A percentile compares a stretch with the other conserved stretches of the same genome.
phyloP scores from a whole-genome alignment of 2,329 filamentous ascomycete genomes.

The Mycosphaerelloides madeirae region DNA sequence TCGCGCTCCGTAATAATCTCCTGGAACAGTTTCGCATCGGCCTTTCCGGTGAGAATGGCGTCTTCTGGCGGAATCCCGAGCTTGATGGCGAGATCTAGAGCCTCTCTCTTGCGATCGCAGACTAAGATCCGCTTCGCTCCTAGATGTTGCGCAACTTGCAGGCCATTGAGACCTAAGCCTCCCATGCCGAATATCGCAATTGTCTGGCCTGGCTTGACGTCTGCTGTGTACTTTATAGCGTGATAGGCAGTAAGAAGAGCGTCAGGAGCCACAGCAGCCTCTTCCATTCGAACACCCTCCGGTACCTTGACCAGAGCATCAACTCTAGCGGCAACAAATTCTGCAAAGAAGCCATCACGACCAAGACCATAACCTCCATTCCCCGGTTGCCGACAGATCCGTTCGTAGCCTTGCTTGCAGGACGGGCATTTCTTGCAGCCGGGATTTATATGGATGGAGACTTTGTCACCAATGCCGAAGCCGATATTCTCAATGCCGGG shows the following conservation, averaged over 20 bases:
- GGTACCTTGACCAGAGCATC: constrained; percentile 26
- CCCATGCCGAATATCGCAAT: constrained; percentile 40
- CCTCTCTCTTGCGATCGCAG: constrained; percentile 33
- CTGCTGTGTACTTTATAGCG: constrained; percentile 36
- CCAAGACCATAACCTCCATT: constrained; percentile 43
- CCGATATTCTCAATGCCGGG: constrained; percentile 4
- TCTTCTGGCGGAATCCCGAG: constrained; percentile 32
- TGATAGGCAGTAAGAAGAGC: constrained; percentile 41
- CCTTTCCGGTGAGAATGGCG: constrained; percentile 18
- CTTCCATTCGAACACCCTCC: constrained; percentile 10
- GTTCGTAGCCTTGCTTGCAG: constrained; percentile 38
- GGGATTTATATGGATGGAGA: constrained; percentile 34
- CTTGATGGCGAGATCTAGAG: constrained; percentile 28
- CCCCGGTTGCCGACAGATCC: constrained; percentile 31
- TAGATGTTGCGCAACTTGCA: constrained; percentile 45
- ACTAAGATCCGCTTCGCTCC: constrained; percentile 42
- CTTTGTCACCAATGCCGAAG: constrained; percentile 28
- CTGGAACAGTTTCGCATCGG: constrained; percentile 8
- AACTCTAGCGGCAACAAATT: constrained; percentile 33
- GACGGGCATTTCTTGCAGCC: constrained; percentile 37
- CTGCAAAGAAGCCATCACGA: constrained; percentile 43
- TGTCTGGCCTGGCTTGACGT: constrained; percentile 34
- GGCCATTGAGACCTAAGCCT: constrained; percentile 40
- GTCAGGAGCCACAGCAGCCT: constrained; percentile 40
- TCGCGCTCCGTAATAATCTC: constrained; percentile 15